Percentiles rank a stretch among this genome's conserved stretches.
Conservation (phyloP, 2,329 filamentous ascomycete species). For the Sporothrix phasma region DNA sequence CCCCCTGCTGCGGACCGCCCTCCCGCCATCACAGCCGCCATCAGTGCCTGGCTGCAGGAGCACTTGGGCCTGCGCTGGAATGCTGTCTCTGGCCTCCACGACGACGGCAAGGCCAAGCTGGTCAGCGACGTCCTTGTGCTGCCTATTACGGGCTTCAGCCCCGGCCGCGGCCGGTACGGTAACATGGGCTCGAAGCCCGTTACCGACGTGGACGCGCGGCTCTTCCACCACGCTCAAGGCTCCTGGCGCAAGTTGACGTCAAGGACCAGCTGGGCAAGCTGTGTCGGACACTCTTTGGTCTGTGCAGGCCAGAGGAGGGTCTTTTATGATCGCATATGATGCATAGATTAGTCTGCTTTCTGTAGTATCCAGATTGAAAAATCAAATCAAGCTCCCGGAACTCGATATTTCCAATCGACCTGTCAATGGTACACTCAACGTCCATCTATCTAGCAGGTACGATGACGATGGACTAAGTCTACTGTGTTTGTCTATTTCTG, state of each 20-base stretch:
- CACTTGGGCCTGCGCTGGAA: background rate
- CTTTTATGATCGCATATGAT: no score
- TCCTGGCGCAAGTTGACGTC: background rate
- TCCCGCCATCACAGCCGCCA: background rate
- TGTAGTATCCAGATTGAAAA: no score
- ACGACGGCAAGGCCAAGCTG: background rate
- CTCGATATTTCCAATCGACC: no score
- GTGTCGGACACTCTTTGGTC: background rate
- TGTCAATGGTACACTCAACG: no score
- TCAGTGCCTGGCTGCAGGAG: background rate
- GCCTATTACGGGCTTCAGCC: background rate
- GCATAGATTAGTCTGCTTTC: no score
- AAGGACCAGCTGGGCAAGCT: background rate
- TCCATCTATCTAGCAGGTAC: no score
- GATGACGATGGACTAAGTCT: no score
- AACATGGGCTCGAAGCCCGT: constrained; percentile 2
- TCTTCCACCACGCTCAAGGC: background rate
- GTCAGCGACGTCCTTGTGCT: background rate
- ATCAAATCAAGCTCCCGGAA: no score
- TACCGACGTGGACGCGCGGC: background rate
- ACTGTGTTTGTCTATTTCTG: no score
- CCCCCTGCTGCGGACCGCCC: background rate
- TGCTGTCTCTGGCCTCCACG: background rate
- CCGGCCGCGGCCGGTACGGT: background rate
- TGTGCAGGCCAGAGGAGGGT: background rate